Percentiles rank a stretch among this genome's conserved stretches.
Evolutionary conservation across 805 yeast species (phyloP).

Genomic region (Ogataea methylovora): DNA sequence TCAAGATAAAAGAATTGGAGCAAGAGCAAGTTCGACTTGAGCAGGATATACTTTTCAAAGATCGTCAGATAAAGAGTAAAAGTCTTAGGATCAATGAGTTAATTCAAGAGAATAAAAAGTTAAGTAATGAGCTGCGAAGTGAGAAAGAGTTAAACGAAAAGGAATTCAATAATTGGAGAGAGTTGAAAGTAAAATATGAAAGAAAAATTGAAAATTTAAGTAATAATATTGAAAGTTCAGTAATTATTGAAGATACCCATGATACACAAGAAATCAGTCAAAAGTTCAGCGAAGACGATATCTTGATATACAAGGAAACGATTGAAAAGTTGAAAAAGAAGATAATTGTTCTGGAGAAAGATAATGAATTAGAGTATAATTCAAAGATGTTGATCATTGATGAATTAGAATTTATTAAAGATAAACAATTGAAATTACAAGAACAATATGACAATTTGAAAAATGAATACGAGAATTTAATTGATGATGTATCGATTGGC

Average conservation of each 20-base stretch:
- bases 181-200: constrained; percentile 18
- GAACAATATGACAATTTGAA: constrained; percentile 19
- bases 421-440: constrained; percentile 24
- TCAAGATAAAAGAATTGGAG: constrained; percentile 20
- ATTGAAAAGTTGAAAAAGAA: constrained; percentile 18
- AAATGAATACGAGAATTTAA: constrained; percentile 20
- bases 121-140: constrained; percentile 15
- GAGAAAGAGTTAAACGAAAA: constrained; percentile 24
- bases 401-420: constrained; percentile 42
- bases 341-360: constrained; percentile 34
- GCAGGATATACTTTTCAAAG: constrained; percentile 22
- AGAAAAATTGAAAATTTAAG: constrained; percentile 16
- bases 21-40: constrained; percentile 30
- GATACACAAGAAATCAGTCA: too few species aligned
- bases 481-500: constrained; percentile 13
- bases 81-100: constrained; percentile 20
- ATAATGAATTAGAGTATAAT: constrained; percentile 44
- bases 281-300: constrained; percentile 2
- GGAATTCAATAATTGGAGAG: constrained; percentile 23
- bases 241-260: constrained; percentile 6
- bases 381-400: constrained; percentile 46
- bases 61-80: constrained; percentile 17
- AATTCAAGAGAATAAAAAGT: constrained; percentile 17
- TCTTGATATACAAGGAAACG: constrained; percentile 10
- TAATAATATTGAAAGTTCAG: constrained; percentile 6